Evolutionary conservation across 306 rosid genomes (phyloP).

Genomic region (Carpinus viminea): DNA sequence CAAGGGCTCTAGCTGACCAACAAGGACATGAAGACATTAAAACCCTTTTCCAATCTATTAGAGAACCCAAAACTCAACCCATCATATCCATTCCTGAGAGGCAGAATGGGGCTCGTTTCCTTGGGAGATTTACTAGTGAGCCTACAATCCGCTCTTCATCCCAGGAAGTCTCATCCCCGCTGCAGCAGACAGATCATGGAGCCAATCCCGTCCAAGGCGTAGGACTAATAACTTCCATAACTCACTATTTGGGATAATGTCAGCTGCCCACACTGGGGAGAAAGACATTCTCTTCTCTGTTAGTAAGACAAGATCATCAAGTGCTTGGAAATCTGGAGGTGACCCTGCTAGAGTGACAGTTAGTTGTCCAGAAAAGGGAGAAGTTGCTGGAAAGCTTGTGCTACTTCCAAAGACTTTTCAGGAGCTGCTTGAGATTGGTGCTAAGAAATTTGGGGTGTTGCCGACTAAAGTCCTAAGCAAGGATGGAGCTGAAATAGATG

Average conservation of each 20-base stretch:
- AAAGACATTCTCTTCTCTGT: conserved; percentile 36
- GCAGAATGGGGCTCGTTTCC: conserved; percentile 38
- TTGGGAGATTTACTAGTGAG: conserved; percentile 72
- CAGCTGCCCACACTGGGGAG: conserved; percentile 57
- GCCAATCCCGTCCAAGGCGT: conserved; percentile 59
- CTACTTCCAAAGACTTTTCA: conserved; percentile 61
- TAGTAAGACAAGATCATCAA: conserved; percentile 10
- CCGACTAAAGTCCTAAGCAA: conserved; percentile 45
- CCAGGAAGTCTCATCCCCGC: conserved; percentile 42
- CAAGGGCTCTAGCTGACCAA: conserved; percentile 78
- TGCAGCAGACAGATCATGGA: conserved; percentile 41
- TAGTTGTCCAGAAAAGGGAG: conserved; percentile 71
- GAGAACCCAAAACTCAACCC: conserved; percentile 44
- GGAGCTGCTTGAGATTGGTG: conserved; percentile 72
- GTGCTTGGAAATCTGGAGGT: conserved; percentile 22
- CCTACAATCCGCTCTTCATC: conserved; percentile 55
- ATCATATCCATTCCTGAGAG: conserved; percentile 36
- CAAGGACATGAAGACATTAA: conserved; percentile 74
- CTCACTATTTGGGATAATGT: conserved; percentile 81
- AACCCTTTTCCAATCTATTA: conserved; percentile 45
- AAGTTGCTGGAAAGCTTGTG: conserved; percentile 63
- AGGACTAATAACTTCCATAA: conserved; percentile 64
- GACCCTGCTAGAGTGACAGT: conserved; percentile 52
- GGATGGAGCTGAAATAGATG: conserved; percentile 78
- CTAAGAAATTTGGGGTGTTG: conserved; percentile 55